Percentiles rank a stretch among this genome's conserved stretches.
Conservation (phyloP, 2,329 filamentous ascomycete genomes). For the Hortaea sp. region DNA sequence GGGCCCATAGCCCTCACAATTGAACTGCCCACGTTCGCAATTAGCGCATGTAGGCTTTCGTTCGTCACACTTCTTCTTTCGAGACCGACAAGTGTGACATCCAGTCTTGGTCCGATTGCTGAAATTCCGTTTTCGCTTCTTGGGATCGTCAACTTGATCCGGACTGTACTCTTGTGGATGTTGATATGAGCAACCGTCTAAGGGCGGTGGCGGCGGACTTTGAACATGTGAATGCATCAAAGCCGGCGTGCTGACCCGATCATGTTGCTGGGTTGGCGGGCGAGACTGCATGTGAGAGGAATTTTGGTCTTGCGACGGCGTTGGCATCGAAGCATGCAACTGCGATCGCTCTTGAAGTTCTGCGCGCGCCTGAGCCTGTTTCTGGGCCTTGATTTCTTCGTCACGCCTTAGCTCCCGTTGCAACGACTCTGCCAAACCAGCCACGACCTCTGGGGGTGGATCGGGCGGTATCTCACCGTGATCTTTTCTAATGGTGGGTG, state of each 20-base stretch:
- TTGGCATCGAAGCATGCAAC: neutral
- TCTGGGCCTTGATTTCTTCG: neutral
- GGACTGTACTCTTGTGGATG: slow-evolving; percentile 26
- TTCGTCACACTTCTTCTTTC: slow-evolving; percentile 99
- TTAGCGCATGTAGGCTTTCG: slow-evolving; percentile 87
- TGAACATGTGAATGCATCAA: neutral
- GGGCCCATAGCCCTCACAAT: slow-evolving; percentile 76
- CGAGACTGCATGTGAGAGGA: neutral
- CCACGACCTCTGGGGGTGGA: slow-evolving; percentile 15
- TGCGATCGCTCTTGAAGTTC: neutral
- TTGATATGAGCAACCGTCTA: slow-evolving; percentile 23
- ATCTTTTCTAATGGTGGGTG: slow-evolving; percentile 7
- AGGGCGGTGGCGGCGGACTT: slow-evolving; percentile 12
- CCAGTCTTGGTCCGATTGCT: slow-evolving; percentile 94
- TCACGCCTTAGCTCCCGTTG: slow-evolving; percentile 37
- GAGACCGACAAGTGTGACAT: slow-evolving; percentile 79
- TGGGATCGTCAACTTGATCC: slow-evolving; percentile 24
- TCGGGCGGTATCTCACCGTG: slow-evolving; percentile 7
- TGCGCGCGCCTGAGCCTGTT: neutral
- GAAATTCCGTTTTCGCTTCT: slow-evolving; percentile 70
- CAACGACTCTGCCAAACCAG: slow-evolving; percentile 42
- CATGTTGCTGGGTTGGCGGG: neutral
- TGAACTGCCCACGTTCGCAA: slow-evolving; percentile 79
- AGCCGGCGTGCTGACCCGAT: slow-evolving; percentile 15
- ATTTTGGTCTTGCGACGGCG: slow-evolving; percentile 6